These are phyloP conservation scores for Penicillium freii DNA, from an alignment of 2,329 filamentous ascomycete genomes.

Conservation along the genomic window DNA sequence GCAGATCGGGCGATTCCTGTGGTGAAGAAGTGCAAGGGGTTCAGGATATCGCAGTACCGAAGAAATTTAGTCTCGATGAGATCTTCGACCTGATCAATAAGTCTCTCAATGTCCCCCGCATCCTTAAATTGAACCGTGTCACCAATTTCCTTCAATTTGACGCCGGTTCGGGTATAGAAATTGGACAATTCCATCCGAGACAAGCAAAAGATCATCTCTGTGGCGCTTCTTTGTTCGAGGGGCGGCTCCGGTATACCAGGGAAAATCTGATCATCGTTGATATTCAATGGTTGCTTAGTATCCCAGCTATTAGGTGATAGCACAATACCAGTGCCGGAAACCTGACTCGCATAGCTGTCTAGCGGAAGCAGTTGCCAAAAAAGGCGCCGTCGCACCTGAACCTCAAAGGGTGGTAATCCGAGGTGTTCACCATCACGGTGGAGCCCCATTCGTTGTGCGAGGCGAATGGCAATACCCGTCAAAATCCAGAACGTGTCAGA, in stretches of 20 bases:
- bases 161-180: slow-evolving; percentile 18
- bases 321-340: slow-evolving; percentile 26
- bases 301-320: slow-evolving; percentile 15
- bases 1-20: slow-evolving; percentile 44
- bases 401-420: slow-evolving; percentile 47
- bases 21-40: slow-evolving; percentile 45
- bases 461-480: slow-evolving; percentile 46
- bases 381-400: slow-evolving; percentile 35
- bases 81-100: slow-evolving; percentile 33
- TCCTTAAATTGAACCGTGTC: slow-evolving; percentile 11
- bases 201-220: slow-evolving; percentile 44
- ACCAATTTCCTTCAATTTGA: slow-evolving; percentile 6
- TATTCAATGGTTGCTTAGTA: slow-evolving; percentile 42
- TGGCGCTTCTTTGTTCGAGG: slow-evolving; percentile 38
- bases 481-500: slow-evolving; percentile 53
- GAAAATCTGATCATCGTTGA: slow-evolving; percentile 37
- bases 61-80: slow-evolving; percentile 34
- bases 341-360: slow-evolving; percentile 28
- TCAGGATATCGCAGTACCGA: slow-evolving; percentile 35
- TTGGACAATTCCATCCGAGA: slow-evolving; percentile 29
- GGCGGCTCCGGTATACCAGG: slow-evolving; percentile 42
- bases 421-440: slow-evolving; percentile 48
- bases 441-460: slow-evolving; percentile 49
- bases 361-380: slow-evolving; percentile 28
- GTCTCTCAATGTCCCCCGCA: slow-evolving; percentile 9